A percentile compares a stretch with the other conserved stretches of the same genome.
Conservation (phyloP, 768 basidiomycete species). For the Tubosaeta brunneosetosa region DNA sequence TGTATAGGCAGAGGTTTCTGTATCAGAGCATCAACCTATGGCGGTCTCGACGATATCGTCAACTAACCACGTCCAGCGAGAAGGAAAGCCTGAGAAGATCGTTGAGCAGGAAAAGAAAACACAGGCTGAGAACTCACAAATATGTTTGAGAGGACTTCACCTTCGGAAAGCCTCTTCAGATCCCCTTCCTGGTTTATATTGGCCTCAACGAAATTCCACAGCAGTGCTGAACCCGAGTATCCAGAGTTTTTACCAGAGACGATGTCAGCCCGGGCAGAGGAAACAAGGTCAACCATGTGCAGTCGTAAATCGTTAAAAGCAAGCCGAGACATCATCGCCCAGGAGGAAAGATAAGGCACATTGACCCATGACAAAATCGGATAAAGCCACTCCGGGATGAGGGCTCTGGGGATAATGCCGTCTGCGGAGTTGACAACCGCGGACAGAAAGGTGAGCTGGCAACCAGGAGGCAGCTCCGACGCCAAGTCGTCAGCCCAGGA, state of each 20-base stretch:
- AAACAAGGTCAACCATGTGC: constrained; percentile 41
- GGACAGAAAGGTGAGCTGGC: constrained; percentile 36
- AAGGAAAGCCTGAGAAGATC: constrained; percentile 35
- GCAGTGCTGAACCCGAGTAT: constrained; percentile 33
- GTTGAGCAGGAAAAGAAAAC: background rate
- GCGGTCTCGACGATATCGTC: background rate
- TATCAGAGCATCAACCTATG: constrained; percentile 2
- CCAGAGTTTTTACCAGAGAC: constrained; percentile 22
- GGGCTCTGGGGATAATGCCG: constrained; percentile 26
- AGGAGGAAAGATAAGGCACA: constrained; percentile 35
- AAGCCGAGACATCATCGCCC: constrained; percentile 24
- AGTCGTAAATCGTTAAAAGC: constrained; percentile 35
- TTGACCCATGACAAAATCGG: constrained; percentile 16
- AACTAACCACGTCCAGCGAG: constrained; percentile 46
- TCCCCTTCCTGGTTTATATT: constrained; percentile 37
- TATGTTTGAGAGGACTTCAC: constrained; percentile 44
- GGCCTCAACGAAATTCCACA: constrained; percentile 44
- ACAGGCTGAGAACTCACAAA: constrained; percentile 34
- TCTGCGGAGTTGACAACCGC: constrained; percentile 21
- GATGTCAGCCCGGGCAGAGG: constrained; percentile 35
- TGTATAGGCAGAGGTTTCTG: constrained; percentile 47
- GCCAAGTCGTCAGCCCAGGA: constrained; percentile 32
- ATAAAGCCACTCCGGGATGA: constrained; percentile 35
- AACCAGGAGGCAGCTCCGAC: constrained; percentile 24
- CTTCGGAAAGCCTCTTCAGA: constrained; percentile 36